phyloP scores from a whole-genome alignment of 208 protist genomes.

The Leishmania arabica region DNA sequence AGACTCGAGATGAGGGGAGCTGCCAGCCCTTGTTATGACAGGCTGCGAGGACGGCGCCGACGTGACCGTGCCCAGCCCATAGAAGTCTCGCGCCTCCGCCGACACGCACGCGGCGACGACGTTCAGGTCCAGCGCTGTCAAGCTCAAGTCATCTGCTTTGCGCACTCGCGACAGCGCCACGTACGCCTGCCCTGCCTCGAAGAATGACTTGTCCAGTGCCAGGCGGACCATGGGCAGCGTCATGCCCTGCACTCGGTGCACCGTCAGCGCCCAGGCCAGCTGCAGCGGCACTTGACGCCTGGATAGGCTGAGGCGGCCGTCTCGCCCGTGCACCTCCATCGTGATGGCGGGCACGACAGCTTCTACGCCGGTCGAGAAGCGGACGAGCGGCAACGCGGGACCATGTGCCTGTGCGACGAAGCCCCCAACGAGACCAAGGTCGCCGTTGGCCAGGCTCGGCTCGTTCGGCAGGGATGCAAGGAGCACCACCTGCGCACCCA shows the following conservation, averaged over 20 bases:
- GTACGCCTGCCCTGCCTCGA: constrained; percentile 76
- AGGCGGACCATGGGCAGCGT: constrained; percentile 58
- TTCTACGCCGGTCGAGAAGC: constrained; percentile 48
- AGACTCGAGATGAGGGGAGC: background rate
- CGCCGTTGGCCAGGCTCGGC: constrained; percentile 40
- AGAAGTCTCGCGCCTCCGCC: constrained; percentile 25
- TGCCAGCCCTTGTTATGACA: background rate
- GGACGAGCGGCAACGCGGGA: constrained; percentile 54
- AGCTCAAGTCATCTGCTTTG: constrained; percentile 39
- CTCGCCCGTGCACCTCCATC: constrained; percentile 36
- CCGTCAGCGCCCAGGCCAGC: constrained; percentile 94
- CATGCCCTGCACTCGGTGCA: constrained; percentile 96
- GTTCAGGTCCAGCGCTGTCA: constrained; percentile 33
- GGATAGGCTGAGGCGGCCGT: constrained; percentile 37
- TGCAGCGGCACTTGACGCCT: constrained; percentile 88
- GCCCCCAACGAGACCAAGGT: constrained; percentile 34
- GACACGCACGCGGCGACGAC: constrained; percentile 15
- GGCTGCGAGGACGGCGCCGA: background rate
- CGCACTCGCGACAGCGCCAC: constrained; percentile 71
- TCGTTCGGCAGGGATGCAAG: constrained; percentile 46
- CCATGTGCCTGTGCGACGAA: constrained; percentile 28
- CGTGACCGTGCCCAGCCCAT: constrained; percentile 15
- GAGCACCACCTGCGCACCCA: constrained; percentile 78
- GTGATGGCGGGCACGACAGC: constrained; percentile 54
- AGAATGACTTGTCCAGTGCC: constrained; percentile 61